Base-by-base conservation (phyloP, 2,329 filamentous ascomycete genomes). In the Magnaporthales sp. region DNA sequence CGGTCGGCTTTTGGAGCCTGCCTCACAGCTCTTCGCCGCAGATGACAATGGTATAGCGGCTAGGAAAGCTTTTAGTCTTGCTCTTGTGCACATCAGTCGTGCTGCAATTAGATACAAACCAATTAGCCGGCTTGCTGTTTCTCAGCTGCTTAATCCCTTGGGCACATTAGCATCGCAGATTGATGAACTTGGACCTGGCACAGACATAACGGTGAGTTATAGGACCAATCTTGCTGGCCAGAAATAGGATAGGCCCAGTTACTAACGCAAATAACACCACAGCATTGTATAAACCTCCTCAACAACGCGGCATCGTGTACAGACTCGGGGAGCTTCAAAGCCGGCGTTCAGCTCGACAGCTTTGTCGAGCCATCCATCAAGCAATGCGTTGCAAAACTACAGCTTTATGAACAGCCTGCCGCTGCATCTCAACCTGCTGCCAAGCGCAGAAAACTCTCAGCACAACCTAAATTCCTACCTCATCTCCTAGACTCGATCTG, bases 61-160 rank as follows among this genome's bases (percentile, higher is more conserved):
- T 4, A 67, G 70, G 54, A 68, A 67, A 15, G 63, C 67, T 0
- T 46, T 74, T 30, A 69, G 68, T 51, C 65, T 68, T 54, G 72
- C 74, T 24, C 62, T 75, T 31, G 54, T 74, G 54, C 70, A 71
- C 24, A 68, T 75, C 11, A 70, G 71, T 3, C 67, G 70, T 38
- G 68, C 69, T 19, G 68, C 71, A 4, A 65, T 67, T 30, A 66
- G 68, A 8, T 70, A 73, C 65, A 72, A 68, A 29, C 71, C 74
- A 9, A 70, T 71, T n/a, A 68, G 71, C 4, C 68, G 70, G 60
- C 70, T 75, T 11, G 65, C 73, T 38, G 64, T 67, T 9, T 73
- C 72, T 8, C 71, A 71, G 26, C 62, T 76, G 13, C 65, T 74
- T 10, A 64, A 66, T 19, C 67, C 64, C 9, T 66, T 70, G 10